Conservation (phyloP, 2,329 filamentous ascomycete genomes). For the Chaetomium strumarium region DNA sequence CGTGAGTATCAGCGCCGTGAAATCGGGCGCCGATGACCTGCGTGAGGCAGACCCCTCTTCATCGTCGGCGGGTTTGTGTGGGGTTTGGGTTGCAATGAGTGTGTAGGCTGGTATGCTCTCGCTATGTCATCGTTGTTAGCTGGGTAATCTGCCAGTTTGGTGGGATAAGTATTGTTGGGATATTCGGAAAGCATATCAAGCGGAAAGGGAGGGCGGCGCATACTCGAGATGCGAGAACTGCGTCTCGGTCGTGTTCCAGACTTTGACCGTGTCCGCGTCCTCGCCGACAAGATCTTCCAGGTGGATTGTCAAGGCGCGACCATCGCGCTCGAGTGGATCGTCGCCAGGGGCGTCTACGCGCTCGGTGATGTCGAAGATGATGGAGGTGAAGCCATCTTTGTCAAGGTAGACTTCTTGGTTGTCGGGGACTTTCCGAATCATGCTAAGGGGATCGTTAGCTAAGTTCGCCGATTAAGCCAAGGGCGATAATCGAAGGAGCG, state of each 20-base stretch:
- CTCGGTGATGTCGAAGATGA: slow-evolving; percentile 88
- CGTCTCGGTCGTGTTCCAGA: slow-evolving; percentile 60
- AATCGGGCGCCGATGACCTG: slow-evolving; percentile 43
- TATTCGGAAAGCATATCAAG: too few relatives aligned
- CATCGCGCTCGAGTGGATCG: slow-evolving; percentile 53
- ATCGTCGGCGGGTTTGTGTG: slow-evolving; percentile 24
- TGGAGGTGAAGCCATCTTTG: slow-evolving; percentile 71
- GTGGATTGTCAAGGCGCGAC: slow-evolving; percentile 63
- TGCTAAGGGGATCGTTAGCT: slow-evolving; percentile 40
- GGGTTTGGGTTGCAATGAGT: slow-evolving; percentile 60
- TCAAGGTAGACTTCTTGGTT: slow-evolving; percentile 94
- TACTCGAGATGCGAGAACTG: slow-evolving; percentile 51
- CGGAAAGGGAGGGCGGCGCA: slow-evolving; percentile 22
- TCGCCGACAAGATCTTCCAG: slow-evolving; percentile 63
- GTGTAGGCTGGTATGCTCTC: slow-evolving; percentile 57
- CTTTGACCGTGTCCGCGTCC: slow-evolving; percentile 57
- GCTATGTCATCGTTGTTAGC: slow-evolving; percentile 27
- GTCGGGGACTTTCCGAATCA: slow-evolving; percentile 69
- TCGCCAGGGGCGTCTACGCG: slow-evolving; percentile 55
- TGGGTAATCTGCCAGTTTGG: background rate
- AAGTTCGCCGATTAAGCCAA: background rate
- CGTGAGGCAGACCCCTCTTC: slow-evolving; percentile 26
- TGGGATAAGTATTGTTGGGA: background rate
- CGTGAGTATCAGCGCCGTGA: slow-evolving; percentile 71
- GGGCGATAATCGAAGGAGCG: background rate